These are phyloP conservation scores for Dictyostelium gargantuum DNA, from an alignment of 208 protist genomes.

Conservation along the genomic window DNA sequence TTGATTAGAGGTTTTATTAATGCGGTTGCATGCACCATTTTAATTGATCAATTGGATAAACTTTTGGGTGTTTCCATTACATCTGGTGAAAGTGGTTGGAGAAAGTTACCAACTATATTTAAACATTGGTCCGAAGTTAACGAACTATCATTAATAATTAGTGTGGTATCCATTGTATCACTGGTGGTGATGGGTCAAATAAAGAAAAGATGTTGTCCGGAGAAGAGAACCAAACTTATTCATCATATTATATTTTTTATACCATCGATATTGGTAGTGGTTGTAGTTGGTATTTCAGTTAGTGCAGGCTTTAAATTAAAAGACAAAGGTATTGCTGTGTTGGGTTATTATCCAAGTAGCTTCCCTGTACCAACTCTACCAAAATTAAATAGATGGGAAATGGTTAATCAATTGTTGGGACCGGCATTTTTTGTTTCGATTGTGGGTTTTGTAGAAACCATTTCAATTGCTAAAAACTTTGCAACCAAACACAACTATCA, in stretches of 20 bases:
- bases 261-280: constrained; percentile 41
- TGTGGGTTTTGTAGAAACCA: constrained; percentile 47
- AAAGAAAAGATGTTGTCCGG: constrained; percentile 5
- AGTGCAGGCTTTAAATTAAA: neutral
- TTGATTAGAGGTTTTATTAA: constrained; percentile 52
- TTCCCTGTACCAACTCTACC: constrained; percentile 16
- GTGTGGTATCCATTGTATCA: neutral
- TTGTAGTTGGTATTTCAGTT: constrained; percentile 23
- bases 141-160: neutral
- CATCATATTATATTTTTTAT: constrained; percentile 62
- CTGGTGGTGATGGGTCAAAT: constrained; percentile 8
- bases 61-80: neutral
- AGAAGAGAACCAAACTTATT: constrained; percentile 8
- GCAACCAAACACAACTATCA: constrained; percentile 70
- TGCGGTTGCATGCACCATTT: constrained; percentile 12
- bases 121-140: neutral
- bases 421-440: constrained; percentile 32
- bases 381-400: neutral
- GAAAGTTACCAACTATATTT: constrained; percentile 6
- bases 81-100: neutral
- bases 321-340: neutral
- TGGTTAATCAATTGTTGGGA: neutral
- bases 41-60: constrained; percentile 42
- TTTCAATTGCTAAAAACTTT: constrained; percentile 62
- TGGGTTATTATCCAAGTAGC: neutral